Evolutionary conservation across 768 basidiomycete species (phyloP).

Genomic region (Boletus sp.): DNA sequence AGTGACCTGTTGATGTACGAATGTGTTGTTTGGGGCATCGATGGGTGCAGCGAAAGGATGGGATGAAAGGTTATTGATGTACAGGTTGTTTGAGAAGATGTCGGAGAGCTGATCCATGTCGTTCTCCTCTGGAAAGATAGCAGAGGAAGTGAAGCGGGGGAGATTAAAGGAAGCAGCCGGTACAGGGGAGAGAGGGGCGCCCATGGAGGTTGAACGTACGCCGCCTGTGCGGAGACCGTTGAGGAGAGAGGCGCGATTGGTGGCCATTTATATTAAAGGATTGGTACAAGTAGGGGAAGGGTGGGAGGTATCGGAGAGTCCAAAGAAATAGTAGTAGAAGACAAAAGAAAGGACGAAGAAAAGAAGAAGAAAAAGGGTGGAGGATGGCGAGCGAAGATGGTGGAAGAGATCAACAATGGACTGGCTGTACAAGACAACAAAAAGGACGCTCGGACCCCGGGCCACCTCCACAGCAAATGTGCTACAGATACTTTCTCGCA

Average conservation of each 20-base stretch:
- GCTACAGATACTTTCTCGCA: conserved; percentile 77
- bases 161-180: conserved; percentile 62
- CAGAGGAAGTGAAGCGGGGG: conserved; percentile 48
- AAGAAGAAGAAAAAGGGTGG: conserved; percentile 12
- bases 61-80: conserved; percentile 42
- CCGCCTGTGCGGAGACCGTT: conserved; percentile 88
- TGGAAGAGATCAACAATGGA: conserved; percentile 9
- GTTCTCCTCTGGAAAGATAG: conserved; percentile 49
- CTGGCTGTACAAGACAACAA: conserved; percentile 18
- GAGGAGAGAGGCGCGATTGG: conserved; percentile 79
- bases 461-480: conserved; percentile 12
- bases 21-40: conserved; percentile 65
- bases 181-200: conserved; percentile 66
- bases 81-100: conserved; percentile 51
- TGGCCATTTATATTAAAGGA: conserved; percentile 41
- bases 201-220: conserved; percentile 68
- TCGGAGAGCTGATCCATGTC: conserved; percentile 63
- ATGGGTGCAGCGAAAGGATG: conserved; percentile 69
- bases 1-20: conserved; percentile 61
- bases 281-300: conserved; percentile 18
- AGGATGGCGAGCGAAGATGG: neutral
- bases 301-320: neutral
- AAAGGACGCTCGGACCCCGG: conserved; percentile 16
- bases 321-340: conserved; percentile 10
- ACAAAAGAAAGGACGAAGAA: conserved; percentile 15